Base-by-base conservation (phyloP, 129 eudicot species). In the Tagetes patula region DNA sequence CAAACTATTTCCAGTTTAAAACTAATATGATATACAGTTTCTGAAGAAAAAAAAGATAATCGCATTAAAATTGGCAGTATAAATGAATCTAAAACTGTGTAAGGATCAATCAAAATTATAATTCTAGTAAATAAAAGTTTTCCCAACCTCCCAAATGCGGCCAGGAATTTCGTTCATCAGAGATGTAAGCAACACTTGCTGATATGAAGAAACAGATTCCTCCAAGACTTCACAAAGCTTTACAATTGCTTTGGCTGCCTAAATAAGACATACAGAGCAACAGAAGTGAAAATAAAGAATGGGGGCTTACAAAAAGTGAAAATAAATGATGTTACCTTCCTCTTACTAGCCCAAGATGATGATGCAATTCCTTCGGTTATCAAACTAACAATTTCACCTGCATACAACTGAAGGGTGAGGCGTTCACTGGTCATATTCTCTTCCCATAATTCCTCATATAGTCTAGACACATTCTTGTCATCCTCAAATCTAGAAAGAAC, bases 391-490 rank as follows among this genome's bases (percentile, higher is more conserved):
- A 94, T 88, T 82, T 94, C 98, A 77, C 82, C 87, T 50, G 85
- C 49, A 82, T 87, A 94, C 45, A 94, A 82, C 75, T 94, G 97
- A 59, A 94, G 96, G 49, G 98, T 90, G 69, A 90, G 79, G 71
- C 96, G 81, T 88, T 90, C 98, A 70, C 93, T 85, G 50, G 91
- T 86, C 89, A 91, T 94, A 77, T 84, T 94, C 82, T 94, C 98
- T 71, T 90, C 97, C 98, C 98, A 94, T 78, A 94, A 66, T 59
- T 94, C 98, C 73, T 90, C 96, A 76, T 90, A 94, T 34, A 94
- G 83, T 77, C 83, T 80, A 53, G 98, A 84, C 41, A 94, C 89
- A 11, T 73, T 84, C 75, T 90, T 90, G 80, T 94, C 97, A 86
- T 90, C 98, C 78, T 94, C 97, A 88, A 90, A 94, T 80, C 98